Evolutionary conservation across 352 stramenopile species (phyloP), one percentile per base, ranked within the genome.

Genomic region (Pythium chondricola): DNA sequence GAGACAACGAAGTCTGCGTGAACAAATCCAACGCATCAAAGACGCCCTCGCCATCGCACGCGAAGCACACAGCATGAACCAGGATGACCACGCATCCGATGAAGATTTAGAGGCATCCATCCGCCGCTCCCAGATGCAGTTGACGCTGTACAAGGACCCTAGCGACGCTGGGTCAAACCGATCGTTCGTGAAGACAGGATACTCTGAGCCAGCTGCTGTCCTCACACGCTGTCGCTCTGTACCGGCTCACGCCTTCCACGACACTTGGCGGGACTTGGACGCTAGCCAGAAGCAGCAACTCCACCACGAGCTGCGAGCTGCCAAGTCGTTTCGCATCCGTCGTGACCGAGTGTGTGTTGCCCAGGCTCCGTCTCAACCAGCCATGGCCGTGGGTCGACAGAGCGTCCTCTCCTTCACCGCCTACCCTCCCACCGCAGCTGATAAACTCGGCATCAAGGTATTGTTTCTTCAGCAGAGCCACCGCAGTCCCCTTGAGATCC

Each of bases 381-480:
- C 21, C 16, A 20, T 20, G 25, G 27, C 29, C 32, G 6, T n/a
- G 30, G 14, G 8, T 22, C 36, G 14, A 18, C 43, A 31, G 38
- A 33, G 21, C 9, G 6, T 48, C 4, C 40, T 30, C 1, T 13
- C 30, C 2, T 48, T 47, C 21, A 42, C 29, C 14, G 17, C 25
- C 14, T 42, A 36, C 10, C 39, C 44, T 10, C 63, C 64, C 8
- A 56, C 64, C 2, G 45, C 17, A 48, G 67, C 67, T 1, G 69
- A 81, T 38, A 55, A 62, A 20, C 54, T 81, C 3, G 69, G 67
- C 30, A 58, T 71, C 24, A 81, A 81, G 38, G 69, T 67, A 10
- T 41, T 60, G 2, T 81, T 74, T 21, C 56, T 81, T 36, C 56
- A 81, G 45, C 61, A 64, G 17, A 42, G 43, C 8, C 61, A 49